Evolutionary conservation across 345 rosid species (phyloP), one percentile per base, ranked within the genome.

Genomic region (Arabidopsis arenosa): DNA sequence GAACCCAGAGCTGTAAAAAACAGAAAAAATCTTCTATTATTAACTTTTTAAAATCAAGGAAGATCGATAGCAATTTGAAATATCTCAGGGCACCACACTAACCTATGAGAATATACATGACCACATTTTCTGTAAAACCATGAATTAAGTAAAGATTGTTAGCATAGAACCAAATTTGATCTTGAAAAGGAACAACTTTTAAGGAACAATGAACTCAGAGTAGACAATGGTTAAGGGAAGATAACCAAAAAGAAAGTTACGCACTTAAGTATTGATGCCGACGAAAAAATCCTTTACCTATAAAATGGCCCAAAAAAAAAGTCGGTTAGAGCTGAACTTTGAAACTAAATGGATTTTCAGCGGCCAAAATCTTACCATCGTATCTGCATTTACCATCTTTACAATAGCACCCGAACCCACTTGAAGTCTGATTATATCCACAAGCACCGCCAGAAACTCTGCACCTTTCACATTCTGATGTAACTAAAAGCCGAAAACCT

Each of bases 401-500:
- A 40, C 86, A 81, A 47, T 68, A 79, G 58, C 86, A 84, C 45
- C 67, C 15, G 21, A 81, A 76, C 12, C 7, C 33, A 10, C 3
- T 4, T 5, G 52, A 55, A 0, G n/a, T 68, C 3, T 21, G 0
- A 49, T 78, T 32, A 48, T 60, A 78, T 18, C 85, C 87, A 52
- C 87, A 86, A 56, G 12, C 12, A 12, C 90, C 90, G 0, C 47
- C 60, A 2, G 79, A 62, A 0, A 0, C 0, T 3, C 1, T 0
- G 43, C 90, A 86, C 3, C 0, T 0, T 0, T 33, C 26, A 63
- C 88, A 86, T 0, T 26, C 2, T 1, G 10, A 0, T 13, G 73
- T 75, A 23, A 67, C 8, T 12, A 60, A 66, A 56, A 18, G 2
- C 79, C 66, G 66, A 41, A 86, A 84, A 30, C 87, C 90, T 9